Evolutionary conservation across 2,329 filamentous ascomycete genomes (phyloP).

Genomic region (Scolecobasidium constrictum): DNA sequence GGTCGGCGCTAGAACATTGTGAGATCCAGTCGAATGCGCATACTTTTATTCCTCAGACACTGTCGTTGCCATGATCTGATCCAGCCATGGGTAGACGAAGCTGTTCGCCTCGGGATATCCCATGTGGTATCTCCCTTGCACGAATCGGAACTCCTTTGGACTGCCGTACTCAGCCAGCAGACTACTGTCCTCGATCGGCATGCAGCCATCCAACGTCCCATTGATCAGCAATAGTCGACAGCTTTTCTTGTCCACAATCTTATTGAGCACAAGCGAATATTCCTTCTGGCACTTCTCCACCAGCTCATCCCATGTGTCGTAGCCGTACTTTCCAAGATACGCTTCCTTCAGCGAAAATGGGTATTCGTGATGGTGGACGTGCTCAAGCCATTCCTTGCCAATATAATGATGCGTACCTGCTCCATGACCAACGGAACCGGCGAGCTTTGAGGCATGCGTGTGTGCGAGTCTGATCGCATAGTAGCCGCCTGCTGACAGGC

Average conservation of each 20-base stretch:
- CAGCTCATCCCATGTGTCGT: conserved; percentile 44
- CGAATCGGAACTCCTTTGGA: conserved; percentile 53
- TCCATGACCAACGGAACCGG: conserved; percentile 50
- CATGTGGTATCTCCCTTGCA: conserved; percentile 52
- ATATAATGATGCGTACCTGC: conserved; percentile 54
- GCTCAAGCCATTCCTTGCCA: conserved; percentile 46
- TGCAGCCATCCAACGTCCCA: conserved; percentile 29
- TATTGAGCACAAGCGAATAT: conserved; percentile 51
- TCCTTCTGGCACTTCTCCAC: conserved; percentile 43
- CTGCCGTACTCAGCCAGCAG: conserved; percentile 53
- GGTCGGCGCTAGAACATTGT: too few species aligned
- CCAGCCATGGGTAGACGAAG: conserved; percentile 52
- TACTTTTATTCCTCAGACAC: not conserved
- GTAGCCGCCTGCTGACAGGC: conserved; percentile 55
- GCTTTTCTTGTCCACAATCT: conserved; percentile 45
- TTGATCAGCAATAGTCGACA: conserved; percentile 51
- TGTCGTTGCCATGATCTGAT: conserved; percentile 36
- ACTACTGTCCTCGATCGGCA: conserved; percentile 58
- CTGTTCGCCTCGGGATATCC: conserved; percentile 52
- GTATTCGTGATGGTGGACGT: conserved; percentile 56
- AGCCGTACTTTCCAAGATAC: conserved; percentile 50
- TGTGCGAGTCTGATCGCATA: conserved; percentile 58
- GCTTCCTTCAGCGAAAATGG: conserved; percentile 39
- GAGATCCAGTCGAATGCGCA: too few species aligned
- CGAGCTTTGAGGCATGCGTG: conserved; percentile 46